Evolutionary conservation across 129 eudicot genomes (phyloP).

Genomic region (Artemisia tridentata): DNA sequence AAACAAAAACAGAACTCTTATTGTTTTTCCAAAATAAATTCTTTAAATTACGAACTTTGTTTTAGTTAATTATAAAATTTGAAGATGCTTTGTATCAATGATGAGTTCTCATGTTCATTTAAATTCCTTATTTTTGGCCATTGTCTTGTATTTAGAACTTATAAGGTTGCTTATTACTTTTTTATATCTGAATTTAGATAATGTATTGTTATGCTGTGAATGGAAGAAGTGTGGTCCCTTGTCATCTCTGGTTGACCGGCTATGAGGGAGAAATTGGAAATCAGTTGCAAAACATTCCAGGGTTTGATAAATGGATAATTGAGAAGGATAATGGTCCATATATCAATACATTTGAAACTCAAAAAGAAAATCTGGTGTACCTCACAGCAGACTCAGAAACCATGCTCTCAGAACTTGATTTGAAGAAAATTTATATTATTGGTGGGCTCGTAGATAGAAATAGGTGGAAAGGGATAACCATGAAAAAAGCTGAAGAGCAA

Average conservation of each 20-base stretch:
- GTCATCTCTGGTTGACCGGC: constrained; percentile 91
- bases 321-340: constrained; percentile 77
- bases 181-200: constrained; percentile 43
- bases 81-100: neutral
- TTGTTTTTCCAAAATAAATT: too few relatives aligned
- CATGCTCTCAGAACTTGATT: constrained; percentile 65
- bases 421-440: constrained; percentile 64
- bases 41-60: neutral
- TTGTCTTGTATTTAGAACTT: neutral
- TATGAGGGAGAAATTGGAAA: constrained; percentile 70
- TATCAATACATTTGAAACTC: constrained; percentile 64
- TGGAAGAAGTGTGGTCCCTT: constrained; percentile 66
- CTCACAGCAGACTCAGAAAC: constrained; percentile 93
- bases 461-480: constrained; percentile 93
- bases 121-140: constrained; percentile 1
- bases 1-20: too few relatives aligned
- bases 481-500: constrained; percentile 90
- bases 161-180: neutral
- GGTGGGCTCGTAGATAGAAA: constrained; percentile 96
- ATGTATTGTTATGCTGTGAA: constrained; percentile 91
- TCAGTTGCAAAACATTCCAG: constrained; percentile 66
- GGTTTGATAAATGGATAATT: constrained; percentile 85
- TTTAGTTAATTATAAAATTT: neutral
- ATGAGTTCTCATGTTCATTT: neutral
- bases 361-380: constrained; percentile 78